These are phyloP conservation scores for Geoglossum cookeanum DNA, from an alignment of 2,329 filamentous ascomycete genomes.

Conservation along the genomic window DNA sequence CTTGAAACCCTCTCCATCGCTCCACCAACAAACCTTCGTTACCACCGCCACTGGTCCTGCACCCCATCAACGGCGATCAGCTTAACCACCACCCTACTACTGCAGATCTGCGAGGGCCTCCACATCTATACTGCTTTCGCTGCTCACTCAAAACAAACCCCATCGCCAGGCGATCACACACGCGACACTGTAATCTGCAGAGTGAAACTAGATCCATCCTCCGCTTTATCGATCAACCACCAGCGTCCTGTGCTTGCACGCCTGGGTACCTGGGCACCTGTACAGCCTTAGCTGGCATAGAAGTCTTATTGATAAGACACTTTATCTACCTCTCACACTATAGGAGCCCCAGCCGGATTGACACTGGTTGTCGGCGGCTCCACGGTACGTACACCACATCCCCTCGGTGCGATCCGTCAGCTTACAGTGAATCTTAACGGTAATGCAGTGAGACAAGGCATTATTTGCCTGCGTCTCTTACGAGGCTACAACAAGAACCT, in stretches of 20 bases:
- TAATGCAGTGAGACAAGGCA: background rate
- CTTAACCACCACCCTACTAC: background rate
- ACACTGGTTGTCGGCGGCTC: background rate
- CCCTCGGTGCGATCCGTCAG: background rate
- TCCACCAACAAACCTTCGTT: conserved; percentile 1
- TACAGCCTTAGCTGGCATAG: background rate
- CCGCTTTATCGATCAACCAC: background rate
- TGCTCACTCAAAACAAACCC: background rate
- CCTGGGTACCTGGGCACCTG: background rate
- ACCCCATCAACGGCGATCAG: background rate
- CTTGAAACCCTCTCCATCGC: conserved; percentile 2
- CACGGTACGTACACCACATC: background rate
- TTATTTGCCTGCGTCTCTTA: background rate
- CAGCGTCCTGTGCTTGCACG: background rate
- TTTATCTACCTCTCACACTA: background rate
- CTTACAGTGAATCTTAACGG: background rate
- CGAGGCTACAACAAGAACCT: background rate
- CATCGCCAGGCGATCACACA: background rate
- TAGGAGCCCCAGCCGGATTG: background rate
- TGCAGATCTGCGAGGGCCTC: background rate
- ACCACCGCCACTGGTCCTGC: conserved; percentile 1
- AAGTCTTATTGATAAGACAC: background rate
- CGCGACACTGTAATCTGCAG: background rate
- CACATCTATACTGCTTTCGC: background rate
- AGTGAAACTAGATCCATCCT: background rate